Percentiles rank a stretch among this genome's conserved stretches.
phyloP scores from a whole-genome alignment of 805 yeast species.

The Cyberlindnera lachancei region DNA sequence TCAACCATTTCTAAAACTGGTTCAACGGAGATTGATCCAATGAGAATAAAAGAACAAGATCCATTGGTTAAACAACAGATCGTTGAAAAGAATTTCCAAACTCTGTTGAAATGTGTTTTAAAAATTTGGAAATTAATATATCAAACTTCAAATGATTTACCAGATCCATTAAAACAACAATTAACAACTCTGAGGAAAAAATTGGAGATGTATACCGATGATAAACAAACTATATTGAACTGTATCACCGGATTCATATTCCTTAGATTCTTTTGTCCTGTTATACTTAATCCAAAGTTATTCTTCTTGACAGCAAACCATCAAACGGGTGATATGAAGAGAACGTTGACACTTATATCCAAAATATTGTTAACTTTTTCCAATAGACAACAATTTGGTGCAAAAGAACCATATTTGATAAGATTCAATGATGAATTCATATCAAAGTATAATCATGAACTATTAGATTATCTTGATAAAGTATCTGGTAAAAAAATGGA shows the following conservation, averaged over 20 bases:
- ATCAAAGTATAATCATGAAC: constrained; percentile 44
- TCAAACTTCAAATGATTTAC: constrained; percentile 66
- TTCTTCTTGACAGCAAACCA: constrained; percentile 67
- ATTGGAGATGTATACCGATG: constrained; percentile 55
- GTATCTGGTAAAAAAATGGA: constrained; percentile 66
- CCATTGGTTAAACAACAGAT: constrained; percentile 33
- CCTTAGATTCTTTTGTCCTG: constrained; percentile 83
- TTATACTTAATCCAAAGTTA: constrained; percentile 80
- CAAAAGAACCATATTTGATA: constrained; percentile 76
- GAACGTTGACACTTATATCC: constrained; percentile 76
- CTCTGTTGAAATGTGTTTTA: constrained; percentile 43
- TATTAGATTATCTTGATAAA: constrained; percentile 62
- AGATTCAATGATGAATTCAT: constrained; percentile 61
- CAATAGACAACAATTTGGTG: constrained; percentile 65
- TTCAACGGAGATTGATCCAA: constrained; percentile 75
- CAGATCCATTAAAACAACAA: constrained; percentile 55
- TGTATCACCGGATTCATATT: constrained; percentile 81
- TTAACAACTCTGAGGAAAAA: constrained; percentile 55
- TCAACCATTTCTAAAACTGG: constrained; percentile 42
- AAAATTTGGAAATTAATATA: constrained; percentile 62
- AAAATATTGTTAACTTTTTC: constrained; percentile 75
- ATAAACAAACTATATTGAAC: constrained; percentile 45
- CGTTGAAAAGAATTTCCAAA: constrained; percentile 39
- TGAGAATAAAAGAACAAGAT: constrained; percentile 33
- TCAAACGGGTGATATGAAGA: constrained; percentile 62